Conservation (phyloP, 148 eudicot genomes). For the Nyssa sinensis region DNA sequence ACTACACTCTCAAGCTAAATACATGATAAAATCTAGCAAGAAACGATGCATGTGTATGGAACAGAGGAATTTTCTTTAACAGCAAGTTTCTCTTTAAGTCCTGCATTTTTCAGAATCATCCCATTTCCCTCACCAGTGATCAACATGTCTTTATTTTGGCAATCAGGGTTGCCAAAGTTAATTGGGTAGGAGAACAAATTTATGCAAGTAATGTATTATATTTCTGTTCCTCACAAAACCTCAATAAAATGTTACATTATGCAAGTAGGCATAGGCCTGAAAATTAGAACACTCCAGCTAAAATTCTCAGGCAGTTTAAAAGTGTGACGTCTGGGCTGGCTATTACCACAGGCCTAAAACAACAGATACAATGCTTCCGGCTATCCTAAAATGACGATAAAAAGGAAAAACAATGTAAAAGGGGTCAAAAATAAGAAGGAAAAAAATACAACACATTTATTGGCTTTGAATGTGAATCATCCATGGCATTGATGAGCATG, state of each 20-base stretch:
- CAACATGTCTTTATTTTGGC: background rate
- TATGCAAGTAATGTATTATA: conserved; percentile 2
- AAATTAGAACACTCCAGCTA: background rate
- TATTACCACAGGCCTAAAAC: background rate
- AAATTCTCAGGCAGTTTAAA: background rate
- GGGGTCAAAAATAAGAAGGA: background rate
- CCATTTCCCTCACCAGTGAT: too few species aligned
- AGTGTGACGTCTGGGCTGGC: background rate
- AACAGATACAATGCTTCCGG: background rate
- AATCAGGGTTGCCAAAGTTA: conserved; percentile 31
- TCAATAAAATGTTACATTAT: too few species aligned
- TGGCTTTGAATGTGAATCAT: too few species aligned
- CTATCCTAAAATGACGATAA: background rate
- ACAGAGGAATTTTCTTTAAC: too few species aligned
- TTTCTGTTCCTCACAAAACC: background rate
- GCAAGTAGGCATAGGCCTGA: too few species aligned
- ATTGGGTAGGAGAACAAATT: conserved; percentile 19
- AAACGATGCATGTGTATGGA: too few species aligned
- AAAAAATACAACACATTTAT: background rate
- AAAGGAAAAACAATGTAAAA: background rate
- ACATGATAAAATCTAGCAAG: too few species aligned
- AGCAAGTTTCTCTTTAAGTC: too few species aligned
- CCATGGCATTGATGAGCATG: background rate
- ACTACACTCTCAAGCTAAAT: too few species aligned
- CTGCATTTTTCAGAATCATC: too few species aligned